Base-by-base conservation (phyloP, 2,329 filamentous ascomycete species). In the Metarhizium brunneum region DNA sequence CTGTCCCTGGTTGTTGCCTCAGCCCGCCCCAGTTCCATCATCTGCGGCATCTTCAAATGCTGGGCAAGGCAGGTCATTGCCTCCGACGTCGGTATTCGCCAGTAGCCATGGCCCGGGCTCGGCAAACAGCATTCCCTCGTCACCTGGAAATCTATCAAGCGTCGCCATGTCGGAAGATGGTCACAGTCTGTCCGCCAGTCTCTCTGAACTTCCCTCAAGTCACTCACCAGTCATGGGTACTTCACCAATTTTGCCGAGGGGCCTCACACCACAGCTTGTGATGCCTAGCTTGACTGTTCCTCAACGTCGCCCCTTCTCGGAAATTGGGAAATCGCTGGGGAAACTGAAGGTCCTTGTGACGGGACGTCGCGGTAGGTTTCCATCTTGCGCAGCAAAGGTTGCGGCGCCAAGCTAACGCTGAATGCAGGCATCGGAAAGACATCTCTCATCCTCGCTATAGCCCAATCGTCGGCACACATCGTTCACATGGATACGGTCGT, bases 251-350 rank as follows among this genome's bases (percentile, higher is more conserved):
- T 55, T 20, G 36, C 47, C 10, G 49, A 52, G 6, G 49, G 47
- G 30, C 49, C 51, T 63, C 58, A 78, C 76, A 45, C 87, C 87
- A 29, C 92, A 97, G 69, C 80, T 99, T n/a, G 89, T 99, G 58
- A 99, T 99, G 94, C 94, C 94, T 5, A 96, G 91, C 66, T 86
- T 99, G 64, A 85, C 83, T 59, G 94, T 99, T 82, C 92, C 94
- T 3, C 88, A 84, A 58, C 84, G 94, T 52, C 81, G 91, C 53
- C 92, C 92, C 0, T 97, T 97, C 69, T 96, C 94, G 0, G 84
- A 88, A n/a, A 81, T 82, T 50, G 94, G 94, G 16, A 92, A 87
- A 72, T 80, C 80, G 38, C 81, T 97, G 68, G 92, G 92, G 1
- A 86, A 90, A 63, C 76, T 97, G 54, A 97, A 95, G 73, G 76